These are phyloP conservation scores for Syncephalastrum racemosum DNA, from an alignment of 371 early-diverging fungal species.

Conservation along the genomic window DNA sequence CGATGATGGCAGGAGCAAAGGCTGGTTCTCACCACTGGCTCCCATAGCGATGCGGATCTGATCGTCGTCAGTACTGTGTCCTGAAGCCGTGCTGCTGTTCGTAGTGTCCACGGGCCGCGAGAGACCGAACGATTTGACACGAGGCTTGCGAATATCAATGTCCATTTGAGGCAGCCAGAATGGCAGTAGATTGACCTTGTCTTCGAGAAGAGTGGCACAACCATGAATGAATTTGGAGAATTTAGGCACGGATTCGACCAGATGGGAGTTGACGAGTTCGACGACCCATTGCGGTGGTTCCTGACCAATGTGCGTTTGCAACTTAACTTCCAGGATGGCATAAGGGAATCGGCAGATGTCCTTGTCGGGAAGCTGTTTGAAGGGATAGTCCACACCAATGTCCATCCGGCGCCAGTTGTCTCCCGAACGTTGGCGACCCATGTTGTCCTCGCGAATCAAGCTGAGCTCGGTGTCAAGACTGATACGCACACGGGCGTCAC, in stretches of 20 bases:
- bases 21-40: conserved; percentile 16
- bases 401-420: conserved; percentile 96
- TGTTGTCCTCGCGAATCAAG: conserved; percentile 96
- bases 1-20: conserved; percentile 6
- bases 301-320: conserved; percentile 92
- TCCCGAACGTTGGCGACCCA: conserved; percentile 66
- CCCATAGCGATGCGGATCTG: conserved; percentile 33
- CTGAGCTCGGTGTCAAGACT: conserved; percentile 97
- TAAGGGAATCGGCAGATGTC: conserved; percentile 97
- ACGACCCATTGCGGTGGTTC: conserved; percentile 96
- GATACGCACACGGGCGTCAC: conserved; percentile 97
- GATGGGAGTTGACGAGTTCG: conserved; percentile 86
- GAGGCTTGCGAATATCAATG: conserved; percentile 86
- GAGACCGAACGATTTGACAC: conserved; percentile 42
- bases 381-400: conserved; percentile 92
- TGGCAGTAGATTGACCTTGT: conserved; percentile 88
- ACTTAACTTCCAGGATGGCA: conserved; percentile 98
- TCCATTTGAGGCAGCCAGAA: conserved; percentile 99
- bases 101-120: conserved; percentile 38
- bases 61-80: conserved; percentile 33
- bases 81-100: conserved; percentile 25
- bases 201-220: conserved; percentile 88
- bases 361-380: conserved; percentile 81
- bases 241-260: conserved; percentile 98
- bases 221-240: conserved; percentile 99